A percentile compares a stretch with the other conserved stretches of the same genome.
These are phyloP conservation scores for Melaleuca quinquenervia DNA, from an alignment of 345 rosid genomes.

Conservation along the genomic window DNA sequence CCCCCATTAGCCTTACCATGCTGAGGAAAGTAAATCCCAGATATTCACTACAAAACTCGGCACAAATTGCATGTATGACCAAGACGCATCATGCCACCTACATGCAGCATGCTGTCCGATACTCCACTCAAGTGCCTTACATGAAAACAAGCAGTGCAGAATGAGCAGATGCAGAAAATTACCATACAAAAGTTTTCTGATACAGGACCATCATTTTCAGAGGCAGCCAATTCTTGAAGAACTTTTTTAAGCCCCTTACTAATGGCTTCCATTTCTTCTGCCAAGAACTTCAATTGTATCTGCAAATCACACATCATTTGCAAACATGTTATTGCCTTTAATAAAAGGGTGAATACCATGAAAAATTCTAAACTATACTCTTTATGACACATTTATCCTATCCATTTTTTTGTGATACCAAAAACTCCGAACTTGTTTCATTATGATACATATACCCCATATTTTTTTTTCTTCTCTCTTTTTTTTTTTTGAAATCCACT, in stretches of 20 bases:
- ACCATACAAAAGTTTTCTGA: constrained; percentile 70
- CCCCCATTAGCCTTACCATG: neutral
- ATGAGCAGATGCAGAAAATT: neutral
- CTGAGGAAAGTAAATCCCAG: neutral
- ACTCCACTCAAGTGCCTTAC: neutral
- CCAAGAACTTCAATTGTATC: constrained; percentile 91
- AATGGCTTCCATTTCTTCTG: constrained; percentile 97
- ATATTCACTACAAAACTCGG: neutral
- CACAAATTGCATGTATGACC: neutral
- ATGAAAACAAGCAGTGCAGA: neutral
- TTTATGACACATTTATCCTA: too few species aligned
- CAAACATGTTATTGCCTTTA: neutral
- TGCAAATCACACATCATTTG: constrained; percentile 19
- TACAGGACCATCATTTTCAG: constrained; percentile 81
- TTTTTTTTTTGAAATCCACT: too few species aligned
- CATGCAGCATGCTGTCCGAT: neutral
- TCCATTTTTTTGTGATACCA: too few species aligned
- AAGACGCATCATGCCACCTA: neutral
- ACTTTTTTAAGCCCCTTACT: constrained; percentile 94
- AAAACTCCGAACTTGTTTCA: too few species aligned
- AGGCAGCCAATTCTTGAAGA: constrained; percentile 66
- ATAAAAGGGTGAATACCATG: too few species aligned
- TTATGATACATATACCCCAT: too few species aligned
- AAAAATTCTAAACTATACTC: too few species aligned
- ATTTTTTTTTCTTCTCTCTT: too few species aligned